These are phyloP conservation scores for Zygoascus hellenicus DNA, from an alignment of 1,139 yeast genomes.

Conservation along the genomic window DNA sequence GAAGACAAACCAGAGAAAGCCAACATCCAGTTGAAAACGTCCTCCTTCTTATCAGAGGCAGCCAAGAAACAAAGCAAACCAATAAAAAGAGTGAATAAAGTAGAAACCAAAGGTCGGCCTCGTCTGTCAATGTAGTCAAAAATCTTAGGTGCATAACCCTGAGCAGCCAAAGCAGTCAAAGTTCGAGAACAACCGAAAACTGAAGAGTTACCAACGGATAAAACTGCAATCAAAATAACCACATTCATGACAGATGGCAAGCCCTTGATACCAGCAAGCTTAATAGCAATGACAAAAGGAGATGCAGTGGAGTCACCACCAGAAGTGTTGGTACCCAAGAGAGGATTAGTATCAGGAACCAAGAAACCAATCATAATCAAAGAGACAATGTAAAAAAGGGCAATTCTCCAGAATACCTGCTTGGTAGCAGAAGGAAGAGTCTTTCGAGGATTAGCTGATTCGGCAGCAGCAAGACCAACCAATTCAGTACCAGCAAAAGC, in stretches of 20 bases:
- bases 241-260: conserved; percentile 67
- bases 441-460: conserved; percentile 51
- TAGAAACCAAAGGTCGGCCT: conserved; percentile 71
- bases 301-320: conserved; percentile 55
- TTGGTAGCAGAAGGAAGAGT: conserved; percentile 67
- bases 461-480: conserved; percentile 71
- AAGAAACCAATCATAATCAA: conserved; percentile 57
- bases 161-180: conserved; percentile 70
- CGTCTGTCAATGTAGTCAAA: conserved; percentile 65
- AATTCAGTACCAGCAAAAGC: conserved; percentile 83
- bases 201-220: conserved; percentile 70
- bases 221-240: conserved; percentile 61
- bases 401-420: conserved; percentile 69
- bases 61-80: conserved; percentile 72
- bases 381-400: conserved; percentile 58
- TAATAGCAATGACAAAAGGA: conserved; percentile 67
- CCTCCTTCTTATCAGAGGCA: conserved; percentile 57
- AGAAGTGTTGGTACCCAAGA: conserved; percentile 42
- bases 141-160: conserved; percentile 68
- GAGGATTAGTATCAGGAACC: conserved; percentile 56
- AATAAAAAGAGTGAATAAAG: conserved; percentile 47
- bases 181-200: conserved; percentile 78
- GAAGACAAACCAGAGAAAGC: conserved; percentile 78
- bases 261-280: conserved; percentile 49
- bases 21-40: conserved; percentile 71